Evolutionary conservation across 768 basidiomycete species (phyloP), one percentile per base, ranked within the genome.

Genomic region (Infundibulicybe gibba): DNA sequence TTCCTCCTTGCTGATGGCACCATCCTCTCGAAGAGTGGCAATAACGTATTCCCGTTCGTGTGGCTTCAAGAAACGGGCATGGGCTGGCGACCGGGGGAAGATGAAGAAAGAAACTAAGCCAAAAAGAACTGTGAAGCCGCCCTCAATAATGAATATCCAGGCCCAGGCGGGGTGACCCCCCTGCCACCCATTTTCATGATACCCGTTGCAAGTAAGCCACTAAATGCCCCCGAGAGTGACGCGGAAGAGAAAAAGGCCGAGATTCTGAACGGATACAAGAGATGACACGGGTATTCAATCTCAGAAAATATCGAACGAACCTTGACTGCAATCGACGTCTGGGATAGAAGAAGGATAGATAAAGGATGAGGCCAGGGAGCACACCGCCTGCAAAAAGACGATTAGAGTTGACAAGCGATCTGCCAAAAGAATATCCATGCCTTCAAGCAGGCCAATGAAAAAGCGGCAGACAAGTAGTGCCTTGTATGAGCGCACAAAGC

Each of bases 111-210:
- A 49, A 10, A 41, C 32, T 14, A 69, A 25, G 2, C 76, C 79
- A 50, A 74, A 68, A 6, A 69, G 44, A 43, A 70, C 61, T 0
- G 75, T 76, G 51, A 79, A 70, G 0, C 63, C 54, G 3, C 79
- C 79, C 52, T 80, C 77, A 16, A 70, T 19, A 34, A 72, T 69
- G 51, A 72, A 71, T 42, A 75, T 66, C 75, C 71, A 78, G 31
- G 66, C 61, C 77, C 76, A 79, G 8, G 73, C 76, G 5, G 68
- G 59, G 48, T 62, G 65, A 2, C 71, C 69, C 5, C 63, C 64
- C 65, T 58, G 12, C 73, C 73, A 43, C 76, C 53, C 65, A 80
- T 70, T n/a, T 73, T 58, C 39, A 64, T 57, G 47, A 80, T 75
- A 2, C 64, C 74, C 25, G 69, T 52, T 3, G 77, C 76, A 25